Evolutionary conservation across 2,329 filamentous ascomycete genomes (phyloP).

Genomic region (Cladobotryum mycophilum): DNA sequence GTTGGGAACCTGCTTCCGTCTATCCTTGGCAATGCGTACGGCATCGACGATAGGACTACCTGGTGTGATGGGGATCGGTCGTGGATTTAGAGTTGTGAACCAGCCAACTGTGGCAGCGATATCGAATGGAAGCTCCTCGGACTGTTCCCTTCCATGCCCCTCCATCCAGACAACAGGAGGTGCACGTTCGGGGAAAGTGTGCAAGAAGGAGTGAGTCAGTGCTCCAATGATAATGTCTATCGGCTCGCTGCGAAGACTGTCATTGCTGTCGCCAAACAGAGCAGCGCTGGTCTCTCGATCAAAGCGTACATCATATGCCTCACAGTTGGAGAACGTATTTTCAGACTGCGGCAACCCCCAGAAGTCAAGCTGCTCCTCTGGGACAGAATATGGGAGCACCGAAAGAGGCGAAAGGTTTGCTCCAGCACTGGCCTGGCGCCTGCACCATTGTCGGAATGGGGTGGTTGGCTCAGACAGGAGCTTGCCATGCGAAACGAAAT

Average conservation of each 20-base stretch:
- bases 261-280: background rate
- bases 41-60: background rate
- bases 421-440: no score
- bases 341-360: no score
- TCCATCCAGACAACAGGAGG: background rate
- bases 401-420: no score
- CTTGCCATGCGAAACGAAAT: conserved; percentile 6
- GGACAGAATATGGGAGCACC: no score
- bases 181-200: background rate
- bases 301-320: no score
- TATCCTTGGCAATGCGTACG: background rate
- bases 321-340: no score
- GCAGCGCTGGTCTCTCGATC: background rate
- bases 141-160: background rate
- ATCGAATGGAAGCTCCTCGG: background rate
- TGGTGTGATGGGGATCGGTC: background rate
- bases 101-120: background rate
- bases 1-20: background rate
- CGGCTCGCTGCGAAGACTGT: background rate
- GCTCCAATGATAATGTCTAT: background rate
- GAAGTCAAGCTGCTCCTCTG: no score
- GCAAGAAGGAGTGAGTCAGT: background rate
- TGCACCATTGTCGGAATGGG: no score
- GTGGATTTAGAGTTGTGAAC: background rate
- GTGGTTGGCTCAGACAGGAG: no score